These are phyloP conservation scores for Dichotomocladium elegans DNA, from an alignment of 371 early-diverging fungal species.

Conservation along the genomic window DNA sequence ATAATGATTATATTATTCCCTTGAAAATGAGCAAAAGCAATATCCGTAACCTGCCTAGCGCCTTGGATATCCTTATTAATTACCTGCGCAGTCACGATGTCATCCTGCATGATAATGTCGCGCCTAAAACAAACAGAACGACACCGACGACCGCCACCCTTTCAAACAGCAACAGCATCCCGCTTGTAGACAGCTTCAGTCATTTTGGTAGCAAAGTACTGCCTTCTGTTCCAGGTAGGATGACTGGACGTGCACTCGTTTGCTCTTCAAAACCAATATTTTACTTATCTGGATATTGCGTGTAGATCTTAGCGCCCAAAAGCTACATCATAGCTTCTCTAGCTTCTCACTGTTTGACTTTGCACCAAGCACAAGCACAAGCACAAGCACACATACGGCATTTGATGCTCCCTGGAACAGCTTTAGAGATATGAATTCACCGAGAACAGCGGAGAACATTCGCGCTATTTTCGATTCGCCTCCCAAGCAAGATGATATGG, in stretches of 20 bases:
- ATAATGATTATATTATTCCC: slow-evolving; percentile 10
- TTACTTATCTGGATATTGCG: too few relatives aligned
- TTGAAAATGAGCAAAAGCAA: slow-evolving; percentile 12
- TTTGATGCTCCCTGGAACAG: slow-evolving; percentile 35
- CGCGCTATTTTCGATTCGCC: slow-evolving; percentile 40
- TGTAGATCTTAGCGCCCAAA: not conserved
- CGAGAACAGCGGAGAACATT: slow-evolving; percentile 32
- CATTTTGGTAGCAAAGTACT: slow-evolving; percentile 14
- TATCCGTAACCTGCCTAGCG: slow-evolving; percentile 11
- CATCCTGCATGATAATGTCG: slow-evolving; percentile 7
- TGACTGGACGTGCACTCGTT: not conserved
- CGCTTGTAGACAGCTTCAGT: slow-evolving; percentile 15
- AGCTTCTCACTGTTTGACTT: slow-evolving; percentile 14
- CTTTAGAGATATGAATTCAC: slow-evolving; percentile 38
- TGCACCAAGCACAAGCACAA: slow-evolving; percentile 10
- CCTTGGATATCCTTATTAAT: slow-evolving; percentile 9
- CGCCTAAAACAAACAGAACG: slow-evolving; percentile 10
- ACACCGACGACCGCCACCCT: slow-evolving; percentile 3
- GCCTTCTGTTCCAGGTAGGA: slow-evolving; percentile 10
- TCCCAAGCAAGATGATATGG: slow-evolving; percentile 3
- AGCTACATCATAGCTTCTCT: slow-evolving; percentile 11
- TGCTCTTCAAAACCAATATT: not conserved
- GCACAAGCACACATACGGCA: slow-evolving; percentile 11
- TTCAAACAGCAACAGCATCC: not conserved
- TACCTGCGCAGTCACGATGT: slow-evolving; percentile 13